phyloP scores from a whole-genome alignment of 495 filamentous ascomycete genomes.

The Ramalina peruviana region DNA sequence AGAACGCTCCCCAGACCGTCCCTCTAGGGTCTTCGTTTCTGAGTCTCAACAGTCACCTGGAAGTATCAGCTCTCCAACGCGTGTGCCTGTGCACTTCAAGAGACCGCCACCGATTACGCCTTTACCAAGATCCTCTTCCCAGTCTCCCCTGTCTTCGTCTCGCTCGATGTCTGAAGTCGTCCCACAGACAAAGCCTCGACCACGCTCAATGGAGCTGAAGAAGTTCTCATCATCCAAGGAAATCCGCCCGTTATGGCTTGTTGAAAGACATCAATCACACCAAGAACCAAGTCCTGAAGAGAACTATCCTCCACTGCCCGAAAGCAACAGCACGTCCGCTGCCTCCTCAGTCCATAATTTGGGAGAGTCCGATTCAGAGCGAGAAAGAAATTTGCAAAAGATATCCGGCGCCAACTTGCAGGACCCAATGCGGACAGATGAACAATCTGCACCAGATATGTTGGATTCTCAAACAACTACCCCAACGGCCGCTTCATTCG shows the following conservation, averaged over 20 bases:
- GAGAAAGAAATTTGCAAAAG: background rate
- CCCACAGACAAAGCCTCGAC: conserved; percentile 22
- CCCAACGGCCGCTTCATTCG: conserved; percentile 22
- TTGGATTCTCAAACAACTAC: conserved; percentile 26
- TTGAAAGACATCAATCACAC: conserved; percentile 29
- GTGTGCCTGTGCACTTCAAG: conserved; percentile 35
- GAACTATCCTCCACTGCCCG: conserved; percentile 33
- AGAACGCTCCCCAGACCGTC: background rate
- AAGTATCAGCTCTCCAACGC: conserved; percentile 29
- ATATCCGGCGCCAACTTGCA: background rate
- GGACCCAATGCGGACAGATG: background rate
- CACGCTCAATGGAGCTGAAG: conserved; percentile 33
- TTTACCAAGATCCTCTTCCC: conserved; percentile 23
- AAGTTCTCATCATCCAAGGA: conserved; percentile 24
- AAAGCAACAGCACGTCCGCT: conserved; percentile 33
- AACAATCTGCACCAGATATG: conserved; percentile 8
- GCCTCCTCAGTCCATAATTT: conserved; percentile 30
- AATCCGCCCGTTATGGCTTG: conserved; percentile 35
- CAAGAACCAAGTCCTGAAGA: conserved; percentile 29
- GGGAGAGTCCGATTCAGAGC: background rate
- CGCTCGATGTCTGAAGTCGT: conserved; percentile 20
- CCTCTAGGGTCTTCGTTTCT: background rate
- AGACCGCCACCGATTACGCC: conserved; percentile 28
- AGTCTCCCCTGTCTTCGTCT: conserved; percentile 16
- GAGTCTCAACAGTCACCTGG: conserved; percentile 1